phyloP scores from a whole-genome alignment of 495 filamentous ascomycete species.

The Cercophora scortea region DNA sequence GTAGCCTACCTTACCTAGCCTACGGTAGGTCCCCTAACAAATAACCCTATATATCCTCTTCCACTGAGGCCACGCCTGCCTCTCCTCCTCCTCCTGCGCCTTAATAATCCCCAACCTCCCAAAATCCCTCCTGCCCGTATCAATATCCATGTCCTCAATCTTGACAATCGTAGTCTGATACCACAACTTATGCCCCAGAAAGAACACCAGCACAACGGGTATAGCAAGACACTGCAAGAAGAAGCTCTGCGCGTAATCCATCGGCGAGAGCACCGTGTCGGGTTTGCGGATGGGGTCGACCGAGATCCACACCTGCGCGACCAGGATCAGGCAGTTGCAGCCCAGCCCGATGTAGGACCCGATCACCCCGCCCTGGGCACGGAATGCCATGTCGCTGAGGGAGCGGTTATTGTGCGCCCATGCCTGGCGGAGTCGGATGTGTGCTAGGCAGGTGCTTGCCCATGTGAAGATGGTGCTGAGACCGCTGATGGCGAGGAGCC shows the following conservation, averaged over 20 bases:
- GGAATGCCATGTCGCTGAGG: conserved; percentile 75
- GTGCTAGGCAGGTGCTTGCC: conserved; percentile 78
- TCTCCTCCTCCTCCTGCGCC: conserved; percentile 73
- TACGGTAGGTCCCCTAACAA: too few relatives aligned
- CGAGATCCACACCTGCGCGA: conserved; percentile 88
- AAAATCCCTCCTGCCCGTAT: conserved; percentile 80
- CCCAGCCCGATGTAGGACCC: conserved; percentile 81
- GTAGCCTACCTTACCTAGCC: too few relatives aligned
- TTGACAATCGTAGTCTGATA: conserved; percentile 62
- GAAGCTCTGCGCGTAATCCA: conserved; percentile 44
- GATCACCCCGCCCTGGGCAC: conserved; percentile 67
- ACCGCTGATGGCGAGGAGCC: conserved; percentile 87
- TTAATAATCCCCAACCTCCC: conserved; percentile 68
- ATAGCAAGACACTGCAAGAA: conserved; percentile 74
- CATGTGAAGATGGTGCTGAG: conserved; percentile 91
- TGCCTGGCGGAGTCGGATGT: conserved; percentile 83
- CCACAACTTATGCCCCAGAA: conserved; percentile 69
- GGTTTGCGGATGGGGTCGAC: conserved; percentile 56
- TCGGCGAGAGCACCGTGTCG: conserved; percentile 29
- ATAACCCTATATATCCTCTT: conserved; percentile 62
- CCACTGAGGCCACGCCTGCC: conserved; percentile 71
- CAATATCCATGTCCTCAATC: conserved; percentile 71
- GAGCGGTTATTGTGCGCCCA: conserved; percentile 67
- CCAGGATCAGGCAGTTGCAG: conserved; percentile 70
- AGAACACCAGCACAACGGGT: conserved; percentile 72